Conservation (phyloP, 495 filamentous ascomycete genomes). For the Penicillium daleae region DNA sequence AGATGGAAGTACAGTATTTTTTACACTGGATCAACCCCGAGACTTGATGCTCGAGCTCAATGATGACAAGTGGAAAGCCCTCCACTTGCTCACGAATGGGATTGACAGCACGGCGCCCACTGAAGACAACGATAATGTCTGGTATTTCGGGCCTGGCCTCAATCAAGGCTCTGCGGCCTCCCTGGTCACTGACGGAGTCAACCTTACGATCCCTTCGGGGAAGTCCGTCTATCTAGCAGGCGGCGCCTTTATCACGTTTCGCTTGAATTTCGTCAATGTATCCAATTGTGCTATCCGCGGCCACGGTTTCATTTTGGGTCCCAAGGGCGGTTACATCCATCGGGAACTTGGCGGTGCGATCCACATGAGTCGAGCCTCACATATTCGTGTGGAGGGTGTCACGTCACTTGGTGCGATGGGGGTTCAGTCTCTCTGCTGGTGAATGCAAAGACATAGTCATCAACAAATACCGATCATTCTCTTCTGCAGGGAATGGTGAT, state of each 20-base stretch:
- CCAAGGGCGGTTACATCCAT: constrained; percentile 8
- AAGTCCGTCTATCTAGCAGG: constrained; percentile 28
- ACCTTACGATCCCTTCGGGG: constrained; percentile 19
- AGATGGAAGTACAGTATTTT: constrained; percentile 15
- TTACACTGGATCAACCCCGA: constrained; percentile 17
- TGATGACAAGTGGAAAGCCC: constrained; percentile 21
- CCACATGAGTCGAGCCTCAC: constrained; percentile 9
- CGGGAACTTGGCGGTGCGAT: constrained; percentile 17
- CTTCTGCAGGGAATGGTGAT: constrained; percentile 20
- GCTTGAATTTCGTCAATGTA: constrained; percentile 19
- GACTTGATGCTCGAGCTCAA: constrained; percentile 27
- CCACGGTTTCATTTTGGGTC: constrained; percentile 20
- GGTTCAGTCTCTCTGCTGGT: constrained; percentile 16
- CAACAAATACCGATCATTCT: constrained; percentile 15
- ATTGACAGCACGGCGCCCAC: constrained; percentile 11
- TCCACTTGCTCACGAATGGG: constrained; percentile 22
- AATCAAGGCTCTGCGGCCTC: constrained; percentile 13
- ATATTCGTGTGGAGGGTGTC: constrained; percentile 15
- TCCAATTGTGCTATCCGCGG: constrained; percentile 22
- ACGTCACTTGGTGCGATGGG: constrained; percentile 13
- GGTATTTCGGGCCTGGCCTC: constrained; percentile 30
- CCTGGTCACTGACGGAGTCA: constrained; percentile 10
- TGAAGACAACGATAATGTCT: constrained; percentile 10
- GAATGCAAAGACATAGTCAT: constrained; percentile 10
- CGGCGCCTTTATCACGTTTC: constrained; percentile 19